These are phyloP conservation scores for Paxillus involutus DNA, from an alignment of 768 basidiomycete genomes.

Conservation along the genomic window DNA sequence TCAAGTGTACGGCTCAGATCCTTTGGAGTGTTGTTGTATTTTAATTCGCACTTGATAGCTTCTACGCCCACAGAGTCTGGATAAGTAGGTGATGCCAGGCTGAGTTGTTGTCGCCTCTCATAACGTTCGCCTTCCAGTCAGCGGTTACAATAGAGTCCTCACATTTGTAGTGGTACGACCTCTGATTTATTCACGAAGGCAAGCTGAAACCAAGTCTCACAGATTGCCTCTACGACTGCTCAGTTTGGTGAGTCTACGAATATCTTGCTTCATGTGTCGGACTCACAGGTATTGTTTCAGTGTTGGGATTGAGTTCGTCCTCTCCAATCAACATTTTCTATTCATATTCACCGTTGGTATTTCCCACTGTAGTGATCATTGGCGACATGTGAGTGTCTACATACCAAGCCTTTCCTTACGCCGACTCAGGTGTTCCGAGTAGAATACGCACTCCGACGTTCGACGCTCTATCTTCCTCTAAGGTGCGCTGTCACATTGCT, in stretches of 20 bases:
- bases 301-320: slow-evolving; percentile 15
- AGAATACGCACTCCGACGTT: slow-evolving; percentile 4
- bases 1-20: slow-evolving; percentile 10
- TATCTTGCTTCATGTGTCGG: not conserved
- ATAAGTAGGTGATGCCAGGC: too few species aligned
- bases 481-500: not conserved
- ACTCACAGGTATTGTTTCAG: not conserved
- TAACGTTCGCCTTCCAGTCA: slow-evolving; percentile 12
- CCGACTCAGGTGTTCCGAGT: not conserved
- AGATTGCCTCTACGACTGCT: slow-evolving; percentile 6
- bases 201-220: not conserved
- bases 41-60: slow-evolving; percentile 10
- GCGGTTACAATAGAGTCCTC: slow-evolving; percentile 13
- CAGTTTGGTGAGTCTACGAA: slow-evolving; percentile 12
- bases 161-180: slow-evolving; percentile 14
- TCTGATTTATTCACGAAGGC: not conserved
- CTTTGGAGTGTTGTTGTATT: not conserved
- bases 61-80: slow-evolving; percentile 15
- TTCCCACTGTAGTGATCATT: not conserved
- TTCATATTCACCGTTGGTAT: not conserved
- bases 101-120: not conserved
- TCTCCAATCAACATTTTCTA: not conserved
- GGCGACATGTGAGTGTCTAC: slow-evolving; percentile 2
- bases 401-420: not conserved
- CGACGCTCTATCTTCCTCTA: not conserved